Evolutionary conservation across 2,329 filamentous ascomycete genomes (phyloP), one percentile per base, ranked within the genome.

Genomic region (Cercospora janseana): DNA sequence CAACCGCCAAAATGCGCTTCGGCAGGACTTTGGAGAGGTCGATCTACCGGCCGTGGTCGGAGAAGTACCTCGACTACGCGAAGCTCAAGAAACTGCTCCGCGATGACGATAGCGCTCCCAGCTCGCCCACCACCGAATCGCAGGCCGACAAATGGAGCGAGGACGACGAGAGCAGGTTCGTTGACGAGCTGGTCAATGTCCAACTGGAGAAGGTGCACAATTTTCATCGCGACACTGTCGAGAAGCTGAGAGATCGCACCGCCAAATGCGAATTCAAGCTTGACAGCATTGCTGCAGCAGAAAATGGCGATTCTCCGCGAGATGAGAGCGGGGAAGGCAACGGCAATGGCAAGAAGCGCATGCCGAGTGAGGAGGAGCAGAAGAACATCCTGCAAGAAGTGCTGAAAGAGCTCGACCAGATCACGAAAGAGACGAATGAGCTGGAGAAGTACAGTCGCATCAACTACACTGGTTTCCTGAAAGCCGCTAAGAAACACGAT

Each of bases 401-500:
- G 29, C 79, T 93, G 65, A 70, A 75, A 40, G 89, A 96, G 73
- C 80, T 97, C 49, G 92, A 97, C 69, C 72, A 74, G 46, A 93
- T 97, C 70, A 93, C 88, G 26, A 88, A 88, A 67, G 89, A 96
- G 71, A 85, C 94, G 65, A 92, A 86, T 68, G 88, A 95, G 75
- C 79, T 98, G 60, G 93, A 95, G 72, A 93, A 88, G 70, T 98
- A 93, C 73, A 93, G 89, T 70, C 87, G 86, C 58, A 85, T 96
- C 74, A 98, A 98, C 74, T 98, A 96, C 71, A 95, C 93, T 4
- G 93, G 90, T 40, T 95, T 97, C 72, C 80, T 96, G 66, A 98
- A 98, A 78, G 95, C 95, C 40, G 90, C 90, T 49, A 98, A 98
- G 82, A 98, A 98, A 75, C 93, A 98, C 72, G 93, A 98, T 72